Percentiles rank a stretch among this genome's conserved stretches.
These are phyloP conservation scores for Royoungia palumana DNA, from an alignment of 768 basidiomycete species.

Conservation along the genomic window DNA sequence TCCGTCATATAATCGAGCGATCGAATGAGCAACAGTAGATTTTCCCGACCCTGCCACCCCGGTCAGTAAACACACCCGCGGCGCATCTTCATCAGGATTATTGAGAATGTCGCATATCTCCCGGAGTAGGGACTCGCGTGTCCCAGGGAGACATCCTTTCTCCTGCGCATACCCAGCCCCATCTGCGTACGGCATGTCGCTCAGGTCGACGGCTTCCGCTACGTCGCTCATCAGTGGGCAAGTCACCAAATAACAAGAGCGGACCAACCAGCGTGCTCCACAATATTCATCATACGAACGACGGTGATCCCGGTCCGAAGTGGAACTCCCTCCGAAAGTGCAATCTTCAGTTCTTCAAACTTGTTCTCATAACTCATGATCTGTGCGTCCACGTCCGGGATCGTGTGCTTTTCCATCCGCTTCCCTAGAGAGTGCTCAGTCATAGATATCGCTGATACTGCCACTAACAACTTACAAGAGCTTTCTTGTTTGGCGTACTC, in stretches of 20 bases:
- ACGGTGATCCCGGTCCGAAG: neutral
- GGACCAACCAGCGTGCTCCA: neutral
- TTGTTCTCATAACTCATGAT: neutral
- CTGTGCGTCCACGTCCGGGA: constrained; percentile 4
- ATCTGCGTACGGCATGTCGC: constrained; percentile 3
- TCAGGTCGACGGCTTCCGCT: constrained; percentile 1
- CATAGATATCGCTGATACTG: neutral
- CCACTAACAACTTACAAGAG: neutral
- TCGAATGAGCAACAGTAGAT: neutral
- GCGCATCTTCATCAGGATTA: neutral
- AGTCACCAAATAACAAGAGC: neutral
- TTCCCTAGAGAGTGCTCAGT: neutral
- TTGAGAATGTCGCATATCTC: neutral
- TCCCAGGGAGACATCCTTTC: constrained; percentile 2
- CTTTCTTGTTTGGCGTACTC: neutral
- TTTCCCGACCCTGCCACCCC: constrained; percentile 14
- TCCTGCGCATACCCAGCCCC: constrained; percentile 5
- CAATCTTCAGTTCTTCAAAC: neutral
- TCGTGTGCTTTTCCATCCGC: neutral
- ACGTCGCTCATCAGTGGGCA: neutral
- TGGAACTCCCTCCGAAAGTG: neutral
- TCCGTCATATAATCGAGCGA: constrained; percentile 4
- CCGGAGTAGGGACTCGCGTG: constrained; percentile 2
- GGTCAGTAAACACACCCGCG: constrained; percentile 14
- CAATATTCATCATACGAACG: constrained; percentile 1